Evolutionary conservation across 108 stramenopile genomes (phyloP).

Genomic region (Pseudonitzschia delicatissima): DNA sequence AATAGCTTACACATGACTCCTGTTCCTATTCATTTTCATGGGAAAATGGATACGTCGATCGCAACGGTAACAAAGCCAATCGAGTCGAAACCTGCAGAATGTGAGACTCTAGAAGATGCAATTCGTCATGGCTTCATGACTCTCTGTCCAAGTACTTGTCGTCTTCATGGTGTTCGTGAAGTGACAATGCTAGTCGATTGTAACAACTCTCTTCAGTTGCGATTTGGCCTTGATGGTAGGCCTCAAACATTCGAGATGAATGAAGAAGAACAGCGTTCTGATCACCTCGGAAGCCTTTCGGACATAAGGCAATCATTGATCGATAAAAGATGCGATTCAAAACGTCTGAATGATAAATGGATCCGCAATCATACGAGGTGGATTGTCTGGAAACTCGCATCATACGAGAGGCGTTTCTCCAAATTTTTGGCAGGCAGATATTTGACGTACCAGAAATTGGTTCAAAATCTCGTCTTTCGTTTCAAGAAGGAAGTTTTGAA

Average conservation of each 20-base stretch:
- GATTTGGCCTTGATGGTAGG: conserved; percentile 38
- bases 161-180: conserved; percentile 35
- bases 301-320: conserved; percentile 42
- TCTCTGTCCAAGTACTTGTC: conserved; percentile 9
- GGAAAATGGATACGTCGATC: not conserved
- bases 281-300: conserved; percentile 11
- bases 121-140: conserved; percentile 13
- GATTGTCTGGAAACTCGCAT: conserved; percentile 82
- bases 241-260: conserved; percentile 23
- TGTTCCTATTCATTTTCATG: not conserved
- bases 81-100: not conserved
- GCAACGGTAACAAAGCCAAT: not conserved
- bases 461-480: conserved; percentile 51
- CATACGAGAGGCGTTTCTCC: conserved; percentile 68
- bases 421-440: conserved; percentile 45
- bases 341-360: conserved; percentile 52
- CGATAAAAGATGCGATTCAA: conserved; percentile 43
- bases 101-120: not conserved
- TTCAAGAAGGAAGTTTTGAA: conserved; percentile 60
- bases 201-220: conserved; percentile 47
- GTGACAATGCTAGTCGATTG: conserved; percentile 38
- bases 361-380: conserved; percentile 71
- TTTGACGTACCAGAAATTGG: conserved; percentile 55
- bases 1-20: not conserved
- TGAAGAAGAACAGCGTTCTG: conserved; percentile 11